Conservation (phyloP, 305 asterid species). For the Fraxinus sp. region DNA sequence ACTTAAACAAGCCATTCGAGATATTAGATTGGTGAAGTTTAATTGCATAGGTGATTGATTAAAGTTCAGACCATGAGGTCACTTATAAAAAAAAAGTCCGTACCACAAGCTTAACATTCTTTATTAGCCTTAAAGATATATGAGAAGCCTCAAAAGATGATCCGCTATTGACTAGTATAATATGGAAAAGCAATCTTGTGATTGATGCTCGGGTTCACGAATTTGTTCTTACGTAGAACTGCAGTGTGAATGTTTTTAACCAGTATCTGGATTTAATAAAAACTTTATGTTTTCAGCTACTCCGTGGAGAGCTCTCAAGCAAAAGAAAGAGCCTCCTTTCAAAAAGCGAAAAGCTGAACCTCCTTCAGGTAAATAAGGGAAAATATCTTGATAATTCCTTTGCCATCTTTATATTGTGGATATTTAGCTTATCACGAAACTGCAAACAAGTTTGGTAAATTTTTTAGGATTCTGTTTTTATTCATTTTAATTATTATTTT, state of each 20-base stretch:
- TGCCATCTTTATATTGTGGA: slow-evolving; percentile 17
- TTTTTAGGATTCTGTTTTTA: neutral
- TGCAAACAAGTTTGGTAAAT: neutral
- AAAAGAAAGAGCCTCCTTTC: slow-evolving; percentile 74
- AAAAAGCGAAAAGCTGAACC: slow-evolving; percentile 70
- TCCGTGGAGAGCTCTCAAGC: slow-evolving; percentile 59
- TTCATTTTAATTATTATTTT: slow-evolving; percentile 6
- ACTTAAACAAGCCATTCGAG: neutral
- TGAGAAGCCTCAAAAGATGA: neutral
- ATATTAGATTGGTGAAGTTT: neutral
- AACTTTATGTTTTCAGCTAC: slow-evolving; percentile 49
- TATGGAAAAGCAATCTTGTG: neutral
- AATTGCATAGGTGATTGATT: neutral
- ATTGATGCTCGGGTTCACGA: neutral
- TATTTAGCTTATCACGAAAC: neutral
- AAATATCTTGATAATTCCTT: slow-evolving; percentile 22
- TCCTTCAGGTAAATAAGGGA: slow-evolving; percentile 58
- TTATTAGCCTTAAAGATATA: neutral
- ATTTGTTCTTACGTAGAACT: slow-evolving; percentile 18
- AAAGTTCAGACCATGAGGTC: neutral
- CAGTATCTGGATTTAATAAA: slow-evolving; percentile 14
- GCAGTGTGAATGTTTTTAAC: slow-evolving; percentile 12
- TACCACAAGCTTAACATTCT: neutral
- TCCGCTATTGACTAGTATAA: neutral
- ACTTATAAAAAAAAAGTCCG: neutral